A percentile compares a stretch with the other conserved stretches of the same genome.
phyloP scores from a whole-genome alignment of 202 grass and related monocot species.

The Eragrostis tef region DNA sequence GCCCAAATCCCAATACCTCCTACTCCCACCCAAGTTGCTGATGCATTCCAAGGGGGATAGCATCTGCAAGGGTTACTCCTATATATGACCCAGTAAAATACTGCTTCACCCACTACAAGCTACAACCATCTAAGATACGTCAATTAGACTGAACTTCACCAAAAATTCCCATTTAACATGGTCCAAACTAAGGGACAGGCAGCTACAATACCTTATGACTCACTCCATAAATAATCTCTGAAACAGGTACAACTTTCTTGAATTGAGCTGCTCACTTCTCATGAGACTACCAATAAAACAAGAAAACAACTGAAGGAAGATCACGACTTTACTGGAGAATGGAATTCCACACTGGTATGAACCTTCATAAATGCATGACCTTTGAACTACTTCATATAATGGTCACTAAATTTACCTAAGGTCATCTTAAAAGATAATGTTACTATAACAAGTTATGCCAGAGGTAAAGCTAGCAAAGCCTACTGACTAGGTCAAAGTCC shows the following conservation, averaged over 20 bases:
- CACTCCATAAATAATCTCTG: not conserved
- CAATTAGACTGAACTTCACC: not conserved
- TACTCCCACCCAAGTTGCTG: not conserved
- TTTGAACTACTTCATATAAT: constrained; percentile 8
- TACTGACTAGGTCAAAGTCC: not conserved
- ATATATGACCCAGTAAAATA: too few species aligned
- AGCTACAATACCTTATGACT: not conserved
- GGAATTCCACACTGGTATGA: not conserved
- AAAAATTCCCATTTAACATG: not conserved
- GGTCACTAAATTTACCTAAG: not conserved
- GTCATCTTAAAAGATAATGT: not conserved
- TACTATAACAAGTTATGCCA: not conserved
- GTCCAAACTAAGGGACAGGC: not conserved
- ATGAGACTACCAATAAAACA: not conserved
- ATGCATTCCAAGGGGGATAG: not conserved
- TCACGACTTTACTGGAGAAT: not conserved
- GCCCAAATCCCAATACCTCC: not conserved
- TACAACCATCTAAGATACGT: not conserved
- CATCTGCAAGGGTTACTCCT: not conserved
- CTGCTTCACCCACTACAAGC: not conserved
- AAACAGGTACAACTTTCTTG: not conserved
- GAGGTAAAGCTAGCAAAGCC: not conserved
- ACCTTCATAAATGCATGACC: constrained; percentile 21
- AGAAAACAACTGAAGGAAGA: not conserved
- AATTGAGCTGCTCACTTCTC: not conserved